Evolutionary conservation across 2,329 filamentous ascomycete genomes (phyloP).

Genomic region (Pezicula radicicola): DNA sequence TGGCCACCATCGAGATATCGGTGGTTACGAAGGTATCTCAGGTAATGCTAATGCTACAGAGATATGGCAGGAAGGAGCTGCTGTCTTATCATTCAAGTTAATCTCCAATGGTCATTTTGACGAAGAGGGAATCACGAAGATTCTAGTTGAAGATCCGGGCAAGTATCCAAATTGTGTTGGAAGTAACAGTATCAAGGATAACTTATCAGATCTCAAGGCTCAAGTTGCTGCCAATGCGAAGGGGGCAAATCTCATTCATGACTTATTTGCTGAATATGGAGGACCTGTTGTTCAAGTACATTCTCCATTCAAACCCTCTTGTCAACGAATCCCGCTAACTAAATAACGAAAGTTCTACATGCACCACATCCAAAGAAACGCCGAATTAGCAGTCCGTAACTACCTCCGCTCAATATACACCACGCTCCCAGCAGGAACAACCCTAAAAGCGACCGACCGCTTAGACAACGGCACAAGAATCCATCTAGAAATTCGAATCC

Average conservation of each 20-base stretch:
- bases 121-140: slow-evolving; percentile 66
- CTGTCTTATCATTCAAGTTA: slow-evolving; percentile 61
- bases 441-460: slow-evolving; percentile 68
- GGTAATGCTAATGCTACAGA: slow-evolving; percentile 75
- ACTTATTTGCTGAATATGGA: slow-evolving; percentile 71
- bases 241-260: slow-evolving; percentile 72
- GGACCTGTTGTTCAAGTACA: slow-evolving; percentile 55
- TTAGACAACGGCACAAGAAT: slow-evolving; percentile 83
- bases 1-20: slow-evolving; percentile 79
- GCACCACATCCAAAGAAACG: slow-evolving; percentile 74
- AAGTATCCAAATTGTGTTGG: slow-evolving; percentile 71
- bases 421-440: slow-evolving; percentile 61
- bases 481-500: slow-evolving; percentile 66
- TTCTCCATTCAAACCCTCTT: too few relatives aligned
- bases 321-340: neutral
- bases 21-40: slow-evolving; percentile 73
- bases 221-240: slow-evolving; percentile 82
- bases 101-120: slow-evolving; percentile 73
- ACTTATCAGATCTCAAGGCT: slow-evolving; percentile 78
- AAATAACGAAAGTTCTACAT: slow-evolving; percentile 63
- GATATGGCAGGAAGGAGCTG: slow-evolving; percentile 59
- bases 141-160: slow-evolving; percentile 66
- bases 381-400: slow-evolving; percentile 67
- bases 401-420: slow-evolving; percentile 62
- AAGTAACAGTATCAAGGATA: slow-evolving; percentile 73